A percentile compares a stretch with the other conserved stretches of the same genome.
These are phyloP conservation scores for Boechera divaricarpa DNA, from an alignment of 345 rosid species.

Conservation along the genomic window DNA sequence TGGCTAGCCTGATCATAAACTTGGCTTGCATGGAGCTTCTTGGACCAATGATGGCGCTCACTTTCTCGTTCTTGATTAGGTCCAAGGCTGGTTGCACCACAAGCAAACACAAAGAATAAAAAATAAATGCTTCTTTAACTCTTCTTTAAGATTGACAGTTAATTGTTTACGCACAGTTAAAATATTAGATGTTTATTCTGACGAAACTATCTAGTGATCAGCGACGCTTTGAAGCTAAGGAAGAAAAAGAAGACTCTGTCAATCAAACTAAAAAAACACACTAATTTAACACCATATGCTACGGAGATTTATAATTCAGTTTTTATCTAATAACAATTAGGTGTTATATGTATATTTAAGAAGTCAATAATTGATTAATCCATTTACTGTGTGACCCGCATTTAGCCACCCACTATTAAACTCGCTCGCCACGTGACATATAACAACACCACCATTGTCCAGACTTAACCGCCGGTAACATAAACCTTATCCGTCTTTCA, in stretches of 20 bases:
- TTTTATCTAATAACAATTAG: too few relatives aligned
- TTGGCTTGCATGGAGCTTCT: slow-evolving; percentile 51
- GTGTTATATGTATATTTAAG: too few relatives aligned
- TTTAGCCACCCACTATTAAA: too few relatives aligned
- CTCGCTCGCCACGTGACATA: too few relatives aligned
- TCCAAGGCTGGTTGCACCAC: slow-evolving; percentile 52
- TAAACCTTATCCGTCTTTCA: too few relatives aligned
- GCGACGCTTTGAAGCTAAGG: background rate
- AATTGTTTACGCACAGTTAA: background rate
- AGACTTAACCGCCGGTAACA: too few relatives aligned
- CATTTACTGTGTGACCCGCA: too few relatives aligned
- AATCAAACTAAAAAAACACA: background rate
- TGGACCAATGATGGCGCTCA: slow-evolving; percentile 66
- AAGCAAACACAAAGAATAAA: slow-evolving; percentile 24
- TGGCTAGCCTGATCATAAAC: slow-evolving; percentile 46
- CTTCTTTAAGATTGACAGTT: background rate
- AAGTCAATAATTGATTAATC: too few relatives aligned
- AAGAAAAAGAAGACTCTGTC: background rate
- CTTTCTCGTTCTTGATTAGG: slow-evolving; percentile 54
- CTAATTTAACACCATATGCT: too few relatives aligned
- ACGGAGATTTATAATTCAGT: too few relatives aligned
- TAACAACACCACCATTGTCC: too few relatives aligned
- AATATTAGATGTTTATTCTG: background rate
- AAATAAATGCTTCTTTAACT: background rate
- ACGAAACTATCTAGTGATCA: background rate